Evolutionary conservation across 495 filamentous ascomycete genomes (phyloP).

Genomic region (Penicillium crystallinum): DNA sequence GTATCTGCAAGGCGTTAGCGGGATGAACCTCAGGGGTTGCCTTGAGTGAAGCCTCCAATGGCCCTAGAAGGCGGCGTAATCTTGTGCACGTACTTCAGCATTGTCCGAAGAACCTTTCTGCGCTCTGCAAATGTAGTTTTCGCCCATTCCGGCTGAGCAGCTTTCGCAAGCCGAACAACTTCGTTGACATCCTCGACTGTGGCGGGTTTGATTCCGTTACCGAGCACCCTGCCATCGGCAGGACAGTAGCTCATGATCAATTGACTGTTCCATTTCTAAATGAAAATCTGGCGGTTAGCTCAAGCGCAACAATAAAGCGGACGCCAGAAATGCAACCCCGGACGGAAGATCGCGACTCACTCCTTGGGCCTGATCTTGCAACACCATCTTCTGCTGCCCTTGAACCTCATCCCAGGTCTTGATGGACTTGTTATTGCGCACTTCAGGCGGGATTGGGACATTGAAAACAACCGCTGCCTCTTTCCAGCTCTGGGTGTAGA

Average conservation of each 20-base stretch:
- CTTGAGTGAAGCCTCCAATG: background rate
- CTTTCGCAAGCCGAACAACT: conserved; percentile 65
- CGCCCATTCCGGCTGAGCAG: conserved; percentile 77
- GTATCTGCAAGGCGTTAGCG: conserved; percentile 39
- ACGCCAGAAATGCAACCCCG: background rate
- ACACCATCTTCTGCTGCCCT: conserved; percentile 39
- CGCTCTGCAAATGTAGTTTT: conserved; percentile 72
- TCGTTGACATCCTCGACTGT: conserved; percentile 75
- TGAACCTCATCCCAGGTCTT: conserved; percentile 55
- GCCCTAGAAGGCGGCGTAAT: background rate
- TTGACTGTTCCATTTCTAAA: conserved; percentile 39
- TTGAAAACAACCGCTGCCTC: conserved; percentile 54
- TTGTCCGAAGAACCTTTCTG: conserved; percentile 70
- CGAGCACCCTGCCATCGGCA: conserved; percentile 79
- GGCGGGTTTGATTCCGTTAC: conserved; percentile 66
- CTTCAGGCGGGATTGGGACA: conserved; percentile 55
- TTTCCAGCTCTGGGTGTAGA: conserved; percentile 27
- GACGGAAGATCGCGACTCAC: conserved; percentile 23
- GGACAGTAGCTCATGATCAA: conserved; percentile 70
- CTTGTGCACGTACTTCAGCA: conserved; percentile 58
- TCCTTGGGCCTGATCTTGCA: conserved; percentile 39
- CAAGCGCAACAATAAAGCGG: background rate
- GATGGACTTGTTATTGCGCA: conserved; percentile 47
- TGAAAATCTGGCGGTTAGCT: background rate
- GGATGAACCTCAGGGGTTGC: background rate